Base-by-base conservation (phyloP, 1,284 basidiomycete species). In the Hymenochaete sp. region DNA sequence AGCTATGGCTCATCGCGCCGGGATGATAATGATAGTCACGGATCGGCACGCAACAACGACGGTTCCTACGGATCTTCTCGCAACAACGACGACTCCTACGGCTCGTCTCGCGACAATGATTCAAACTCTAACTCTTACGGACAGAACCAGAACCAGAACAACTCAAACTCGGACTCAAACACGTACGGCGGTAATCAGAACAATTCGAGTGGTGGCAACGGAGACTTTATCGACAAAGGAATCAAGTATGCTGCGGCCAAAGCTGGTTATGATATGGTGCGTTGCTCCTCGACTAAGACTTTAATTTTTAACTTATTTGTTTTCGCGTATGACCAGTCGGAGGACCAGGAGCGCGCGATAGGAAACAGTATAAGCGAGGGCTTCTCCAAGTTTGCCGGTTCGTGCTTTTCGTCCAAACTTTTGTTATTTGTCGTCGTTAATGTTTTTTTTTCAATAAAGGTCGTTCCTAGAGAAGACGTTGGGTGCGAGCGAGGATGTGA, bases 171-270 rank as follows among this genome's bases (percentile, higher is more conserved):
- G n/a, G 28, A 25, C 2, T 32, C 42, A 2, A 21, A 16, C 33
- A 25, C 31, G 25, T n/a, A n/a, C n/a, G 21, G 27, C 28, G 37
- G 21, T 22, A 25, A 39, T 24, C 18, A 29, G 13, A 24, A 14
- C n/a, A 27, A 11, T 5, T 25, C 24, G 11, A 22, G 13, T 2
- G 33, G 31, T 21, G 21, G 44, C 14, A 27, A 40, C 16, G 21
- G 24, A 6, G 41, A 38, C 21, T 48, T 21, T n/a, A 22, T 48
- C 41, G 42, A 44, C 25, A 48, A 44, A 13, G 41, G 46, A 2
- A 27, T 48, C 13, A 19, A 18, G 7, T 43, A 13, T 28, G 46
- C 33, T 16, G 46, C 46, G 35, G 13, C 29, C 14, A 48, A 48
- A 26, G 41, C 46, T 7, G 46, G 46, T 13, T 32, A 27, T 36